Conservation (phyloP, 768 basidiomycete species). For the Coprinopsis marcescibilis region DNA sequence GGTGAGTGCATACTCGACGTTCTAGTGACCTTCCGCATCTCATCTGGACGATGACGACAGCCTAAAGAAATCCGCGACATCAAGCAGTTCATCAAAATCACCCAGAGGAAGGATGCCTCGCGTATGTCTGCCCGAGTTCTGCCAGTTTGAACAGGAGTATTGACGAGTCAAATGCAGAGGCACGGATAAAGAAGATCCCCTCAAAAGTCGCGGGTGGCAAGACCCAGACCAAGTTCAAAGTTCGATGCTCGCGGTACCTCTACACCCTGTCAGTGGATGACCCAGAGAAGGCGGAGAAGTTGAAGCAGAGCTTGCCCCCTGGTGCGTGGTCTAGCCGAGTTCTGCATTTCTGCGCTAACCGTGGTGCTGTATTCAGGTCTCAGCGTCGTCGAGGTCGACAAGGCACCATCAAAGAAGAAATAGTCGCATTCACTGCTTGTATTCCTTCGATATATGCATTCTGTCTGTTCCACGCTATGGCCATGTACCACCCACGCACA, state of each 20-base stretch:
- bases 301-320: conserved; percentile 91
- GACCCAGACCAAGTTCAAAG: conserved; percentile 94
- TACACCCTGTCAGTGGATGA: conserved; percentile 97
- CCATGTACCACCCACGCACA: neutral
- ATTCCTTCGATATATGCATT: conserved; percentile 17
- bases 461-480: no score
- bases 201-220: conserved; percentile 64
- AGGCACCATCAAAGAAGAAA: conserved; percentile 61
- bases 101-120: conserved; percentile 94
- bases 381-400: conserved; percentile 64
- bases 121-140: conserved; percentile 51
- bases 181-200: conserved; percentile 94
- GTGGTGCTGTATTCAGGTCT: conserved; percentile 43
- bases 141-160: conserved; percentile 1
- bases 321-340: conserved; percentile 46
- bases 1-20: no score
- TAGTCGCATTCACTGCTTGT: conserved; percentile 29
- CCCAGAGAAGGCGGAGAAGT: conserved; percentile 97
- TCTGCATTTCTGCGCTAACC: neutral
- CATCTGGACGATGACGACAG: no score
- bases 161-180: conserved; percentile 51
- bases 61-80: conserved; percentile 98
- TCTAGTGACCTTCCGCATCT: no score
- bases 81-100: conserved; percentile 97
- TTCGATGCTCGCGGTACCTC: conserved; percentile 92